Conservation (phyloP, 805 yeast species). For the Starmerella powellii region DNA sequence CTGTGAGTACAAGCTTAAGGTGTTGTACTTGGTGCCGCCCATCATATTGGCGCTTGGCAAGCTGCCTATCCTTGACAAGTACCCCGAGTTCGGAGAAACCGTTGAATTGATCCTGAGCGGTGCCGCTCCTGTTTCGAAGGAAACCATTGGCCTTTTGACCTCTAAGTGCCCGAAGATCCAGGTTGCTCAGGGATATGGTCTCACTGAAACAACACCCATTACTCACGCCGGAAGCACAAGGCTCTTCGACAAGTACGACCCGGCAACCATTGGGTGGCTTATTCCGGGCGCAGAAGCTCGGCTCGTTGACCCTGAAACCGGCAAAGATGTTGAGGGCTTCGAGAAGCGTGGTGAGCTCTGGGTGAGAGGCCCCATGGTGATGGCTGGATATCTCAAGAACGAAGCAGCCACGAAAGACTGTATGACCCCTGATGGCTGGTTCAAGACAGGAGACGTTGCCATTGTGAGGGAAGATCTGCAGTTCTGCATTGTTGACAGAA, state of each 20-base stretch:
- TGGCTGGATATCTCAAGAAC: slow-evolving; percentile 40
- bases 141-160: slow-evolving; percentile 12
- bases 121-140: slow-evolving; percentile 36
- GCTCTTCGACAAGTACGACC: slow-evolving; percentile 29
- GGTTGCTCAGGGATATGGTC: slow-evolving; percentile 32
- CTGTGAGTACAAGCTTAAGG: slow-evolving; percentile 28
- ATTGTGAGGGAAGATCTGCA: slow-evolving; percentile 31
- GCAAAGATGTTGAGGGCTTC: slow-evolving; percentile 39
- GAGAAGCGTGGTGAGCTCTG: slow-evolving; percentile 43
- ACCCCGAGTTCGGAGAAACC: slow-evolving; percentile 33
- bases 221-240: slow-evolving; percentile 31
- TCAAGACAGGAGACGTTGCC: slow-evolving; percentile 48
- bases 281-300: slow-evolving; percentile 40
- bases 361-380: slow-evolving; percentile 46
- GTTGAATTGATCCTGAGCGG: slow-evolving; percentile 31
- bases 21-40: slow-evolving; percentile 35
- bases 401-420: slow-evolving; percentile 37
- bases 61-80: slow-evolving; percentile 35
- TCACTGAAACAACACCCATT: slow-evolving; percentile 56
- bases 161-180: slow-evolving; percentile 12
- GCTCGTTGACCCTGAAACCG: slow-evolving; percentile 31
- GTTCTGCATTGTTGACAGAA: slow-evolving; percentile 44
- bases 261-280: slow-evolving; percentile 39
- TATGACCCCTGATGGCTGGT: slow-evolving; percentile 38
- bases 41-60: slow-evolving; percentile 37